Evolutionary conservation across 176 grass and related monocot species (phyloP).

Genomic region (Olyra latifolia): DNA sequence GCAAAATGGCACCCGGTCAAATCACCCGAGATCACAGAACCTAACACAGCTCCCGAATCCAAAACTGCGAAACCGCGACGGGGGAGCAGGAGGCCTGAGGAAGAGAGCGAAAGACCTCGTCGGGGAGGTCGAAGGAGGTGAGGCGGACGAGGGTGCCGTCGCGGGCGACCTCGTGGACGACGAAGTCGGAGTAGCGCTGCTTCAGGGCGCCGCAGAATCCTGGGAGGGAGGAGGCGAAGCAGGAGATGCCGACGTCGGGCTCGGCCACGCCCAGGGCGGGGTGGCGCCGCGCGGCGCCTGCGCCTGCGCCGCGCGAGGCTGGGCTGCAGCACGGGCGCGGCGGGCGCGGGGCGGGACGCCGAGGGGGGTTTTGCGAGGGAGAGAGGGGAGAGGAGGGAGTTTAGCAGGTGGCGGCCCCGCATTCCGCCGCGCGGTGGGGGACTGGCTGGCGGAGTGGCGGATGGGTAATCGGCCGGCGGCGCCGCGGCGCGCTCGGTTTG

Average conservation of each 20-base stretch:
- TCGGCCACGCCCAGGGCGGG: constrained; percentile 36
- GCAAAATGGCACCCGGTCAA: not conserved
- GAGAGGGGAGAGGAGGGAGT: constrained; percentile 1
- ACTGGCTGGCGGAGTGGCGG: not conserved
- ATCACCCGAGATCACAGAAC: not conserved
- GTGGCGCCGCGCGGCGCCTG: constrained; percentile 11
- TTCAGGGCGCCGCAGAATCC: constrained; percentile 84
- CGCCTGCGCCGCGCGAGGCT: not conserved
- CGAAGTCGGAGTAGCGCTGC: constrained; percentile 88
- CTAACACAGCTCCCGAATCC: not conserved
- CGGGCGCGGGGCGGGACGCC: not conserved
- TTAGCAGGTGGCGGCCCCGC: constrained; percentile 39
- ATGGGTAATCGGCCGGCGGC: not conserved
- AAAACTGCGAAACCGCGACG: not conserved
- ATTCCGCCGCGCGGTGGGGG: constrained; percentile 1
- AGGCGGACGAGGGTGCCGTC: constrained; percentile 75
- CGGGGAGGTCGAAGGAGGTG: constrained; percentile 79
- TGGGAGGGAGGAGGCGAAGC: constrained; percentile 71
- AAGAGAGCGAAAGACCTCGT: constrained; percentile 35
- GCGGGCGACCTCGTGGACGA: constrained; percentile 81
- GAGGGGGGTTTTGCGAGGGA: constrained; percentile 21
- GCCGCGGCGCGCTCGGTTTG: not conserved
- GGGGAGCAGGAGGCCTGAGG: not conserved
- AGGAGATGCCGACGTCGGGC: constrained; percentile 79
- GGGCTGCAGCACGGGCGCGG: not conserved